These are phyloP conservation scores for Tremella mesenterica DNA, from an alignment of 768 basidiomycete species.

Conservation along the genomic window DNA sequence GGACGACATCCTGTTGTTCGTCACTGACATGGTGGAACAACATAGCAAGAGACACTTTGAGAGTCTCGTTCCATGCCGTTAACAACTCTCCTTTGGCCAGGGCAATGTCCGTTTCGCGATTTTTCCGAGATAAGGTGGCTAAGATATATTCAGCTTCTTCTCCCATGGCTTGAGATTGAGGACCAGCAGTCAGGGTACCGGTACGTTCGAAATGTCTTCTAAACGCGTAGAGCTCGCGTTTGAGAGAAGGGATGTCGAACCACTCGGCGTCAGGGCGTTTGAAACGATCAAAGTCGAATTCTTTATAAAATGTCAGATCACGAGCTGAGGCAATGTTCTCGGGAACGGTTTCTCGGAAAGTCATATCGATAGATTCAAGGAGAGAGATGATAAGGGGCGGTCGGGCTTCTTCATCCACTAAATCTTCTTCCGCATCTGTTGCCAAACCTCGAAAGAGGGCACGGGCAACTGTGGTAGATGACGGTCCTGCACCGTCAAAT, in stretches of 20 bases:
- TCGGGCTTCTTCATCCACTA: constrained; percentile 49
- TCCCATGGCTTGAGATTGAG: constrained; percentile 59
- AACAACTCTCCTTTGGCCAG: constrained; percentile 63
- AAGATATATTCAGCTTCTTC: constrained; percentile 67
- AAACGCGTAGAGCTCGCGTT: constrained; percentile 56
- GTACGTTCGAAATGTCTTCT: constrained; percentile 57
- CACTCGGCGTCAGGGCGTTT: constrained; percentile 28
- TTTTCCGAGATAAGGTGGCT: constrained; percentile 76
- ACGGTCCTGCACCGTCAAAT: constrained; percentile 62
- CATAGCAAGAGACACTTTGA: constrained; percentile 77
- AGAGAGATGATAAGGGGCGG: constrained; percentile 80
- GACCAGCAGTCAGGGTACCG: constrained; percentile 53
- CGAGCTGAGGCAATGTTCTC: background rate
- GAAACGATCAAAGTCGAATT: constrained; percentile 32
- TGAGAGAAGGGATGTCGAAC: constrained; percentile 51
- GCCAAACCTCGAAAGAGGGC: constrained; percentile 62
- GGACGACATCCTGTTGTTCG: constrained; percentile 74
- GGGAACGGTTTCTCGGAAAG: constrained; percentile 62
- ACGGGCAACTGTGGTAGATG: constrained; percentile 62
- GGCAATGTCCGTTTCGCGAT: constrained; percentile 71
- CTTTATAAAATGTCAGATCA: constrained; percentile 22
- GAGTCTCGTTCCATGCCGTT: constrained; percentile 72
- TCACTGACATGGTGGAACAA: constrained; percentile 75
- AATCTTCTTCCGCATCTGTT: constrained; percentile 47
- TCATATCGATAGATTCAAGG: constrained; percentile 74